Evolutionary conservation across 371 early-diverging fungal genomes (phyloP).

Genomic region (Dinochytrium kinnereticum): DNA sequence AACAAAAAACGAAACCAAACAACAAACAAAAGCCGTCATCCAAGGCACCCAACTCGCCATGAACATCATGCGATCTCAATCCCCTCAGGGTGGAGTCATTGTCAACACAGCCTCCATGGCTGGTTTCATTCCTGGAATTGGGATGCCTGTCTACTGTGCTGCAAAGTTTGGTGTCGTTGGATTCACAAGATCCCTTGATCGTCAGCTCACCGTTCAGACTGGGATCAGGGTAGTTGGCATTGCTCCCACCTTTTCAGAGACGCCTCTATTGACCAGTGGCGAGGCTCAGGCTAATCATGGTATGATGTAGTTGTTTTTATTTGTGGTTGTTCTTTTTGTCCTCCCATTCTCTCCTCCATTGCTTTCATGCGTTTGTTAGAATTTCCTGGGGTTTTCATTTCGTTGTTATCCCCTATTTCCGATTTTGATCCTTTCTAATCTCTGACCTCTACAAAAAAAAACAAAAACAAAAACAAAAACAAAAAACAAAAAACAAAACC

Average conservation of each 20-base stretch:
- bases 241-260: slow-evolving; percentile 73
- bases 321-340: slow-evolving; percentile 15
- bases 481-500: too few relatives aligned
- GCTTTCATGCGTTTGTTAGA: neutral
- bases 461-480: too few relatives aligned
- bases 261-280: slow-evolving; percentile 37
- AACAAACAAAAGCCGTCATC: slow-evolving; percentile 63
- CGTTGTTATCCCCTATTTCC: too few relatives aligned
- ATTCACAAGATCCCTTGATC: slow-evolving; percentile 62
- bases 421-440: too few relatives aligned
- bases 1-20: too few relatives aligned
- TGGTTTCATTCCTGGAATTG: slow-evolving; percentile 68
- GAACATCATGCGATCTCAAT: slow-evolving; percentile 56
- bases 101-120: slow-evolving; percentile 81
- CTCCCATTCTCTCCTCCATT: neutral
- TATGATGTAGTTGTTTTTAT: too few relatives aligned
- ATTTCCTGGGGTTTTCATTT: neutral
- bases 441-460: too few relatives aligned
- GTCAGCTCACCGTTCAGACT: slow-evolving; percentile 46
- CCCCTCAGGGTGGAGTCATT: slow-evolving; percentile 63
- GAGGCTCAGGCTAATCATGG: slow-evolving; percentile 47
- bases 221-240: slow-evolving; percentile 76
- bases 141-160: slow-evolving; percentile 77
- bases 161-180: slow-evolving; percentile 80
- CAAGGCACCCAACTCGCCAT: slow-evolving; percentile 75